Conservation (phyloP, 2,329 filamentous ascomycete genomes). For the Dactylellina sp. region DNA sequence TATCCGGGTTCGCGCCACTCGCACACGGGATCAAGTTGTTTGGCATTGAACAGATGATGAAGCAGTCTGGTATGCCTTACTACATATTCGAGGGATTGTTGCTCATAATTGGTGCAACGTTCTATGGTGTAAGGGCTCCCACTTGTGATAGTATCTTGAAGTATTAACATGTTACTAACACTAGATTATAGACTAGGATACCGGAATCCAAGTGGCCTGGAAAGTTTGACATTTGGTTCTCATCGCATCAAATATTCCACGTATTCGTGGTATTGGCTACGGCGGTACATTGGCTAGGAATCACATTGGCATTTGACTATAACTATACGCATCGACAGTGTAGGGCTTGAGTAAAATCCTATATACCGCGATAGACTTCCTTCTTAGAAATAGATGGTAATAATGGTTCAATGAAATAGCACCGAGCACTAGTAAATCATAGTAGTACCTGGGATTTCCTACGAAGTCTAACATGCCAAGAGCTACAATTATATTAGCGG, state of each 20-base stretch:
- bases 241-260: constrained; percentile 68
- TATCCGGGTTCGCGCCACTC: constrained; percentile 64
- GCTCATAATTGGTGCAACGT: constrained; percentile 63
- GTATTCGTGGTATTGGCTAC: constrained; percentile 65
- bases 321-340: constrained; percentile 59
- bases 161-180: too few relatives aligned
- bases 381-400: too few relatives aligned
- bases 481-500: too few relatives aligned
- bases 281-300: constrained; percentile 64
- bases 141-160: not conserved
- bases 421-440: too few relatives aligned
- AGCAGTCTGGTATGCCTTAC: constrained; percentile 65
- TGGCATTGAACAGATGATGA: constrained; percentile 63
- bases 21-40: constrained; percentile 62
- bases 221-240: constrained; percentile 66
- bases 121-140: constrained; percentile 64
- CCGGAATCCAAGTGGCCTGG: constrained; percentile 65
- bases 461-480: too few relatives aligned
- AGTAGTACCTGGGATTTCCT: too few relatives aligned
- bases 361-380: too few relatives aligned
- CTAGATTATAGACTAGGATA: constrained; percentile 64
- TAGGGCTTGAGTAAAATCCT: too few relatives aligned
- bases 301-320: constrained; percentile 62
- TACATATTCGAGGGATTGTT: constrained; percentile 65
- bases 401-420: too few relatives aligned